Conservation (phyloP, 106 monocot species). For the Allium fistulosum region DNA sequence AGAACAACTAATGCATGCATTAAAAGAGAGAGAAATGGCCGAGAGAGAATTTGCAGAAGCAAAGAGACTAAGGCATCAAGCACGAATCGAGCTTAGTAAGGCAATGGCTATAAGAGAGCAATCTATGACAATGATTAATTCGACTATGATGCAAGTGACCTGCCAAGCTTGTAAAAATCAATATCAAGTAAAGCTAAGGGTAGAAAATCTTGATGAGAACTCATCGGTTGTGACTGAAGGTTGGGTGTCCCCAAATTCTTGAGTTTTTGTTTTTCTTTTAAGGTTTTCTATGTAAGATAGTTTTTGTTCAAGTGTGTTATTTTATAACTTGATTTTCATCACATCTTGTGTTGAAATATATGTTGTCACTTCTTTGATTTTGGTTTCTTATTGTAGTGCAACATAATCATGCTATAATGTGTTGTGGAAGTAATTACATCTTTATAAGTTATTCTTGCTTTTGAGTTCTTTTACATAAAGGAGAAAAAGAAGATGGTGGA, state of each 20-base stretch:
- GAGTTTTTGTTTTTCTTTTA: background rate
- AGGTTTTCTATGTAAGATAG: background rate
- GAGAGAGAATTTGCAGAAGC: conserved; percentile 10
- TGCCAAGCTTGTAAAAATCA: conserved; percentile 17
- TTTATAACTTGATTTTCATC: background rate
- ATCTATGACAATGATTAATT: conserved; percentile 6
- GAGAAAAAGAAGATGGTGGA: background rate
- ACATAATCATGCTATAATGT: background rate
- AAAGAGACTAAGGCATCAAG: conserved; percentile 12
- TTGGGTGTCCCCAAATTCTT: background rate
- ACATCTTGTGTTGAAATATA: background rate
- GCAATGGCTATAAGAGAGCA: conserved; percentile 6
- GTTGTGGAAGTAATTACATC: background rate
- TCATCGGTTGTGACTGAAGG: conserved; percentile 16
- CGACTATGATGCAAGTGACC: conserved; percentile 13
- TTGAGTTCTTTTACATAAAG: background rate
- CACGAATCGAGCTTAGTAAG: conserved; percentile 15
- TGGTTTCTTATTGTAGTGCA: conserved; percentile 2
- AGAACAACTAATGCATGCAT: conserved; percentile 1
- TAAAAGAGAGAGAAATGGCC: conserved; percentile 4
- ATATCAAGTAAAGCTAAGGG: background rate
- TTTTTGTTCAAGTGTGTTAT: background rate
- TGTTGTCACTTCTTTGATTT: background rate
- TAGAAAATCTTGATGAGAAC: background rate
- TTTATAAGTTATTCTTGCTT: too few relatives aligned